Evolutionary conservation across 2,329 filamentous ascomycete species (phyloP).

Genomic region (Nothomitra cinnamomea): DNA sequence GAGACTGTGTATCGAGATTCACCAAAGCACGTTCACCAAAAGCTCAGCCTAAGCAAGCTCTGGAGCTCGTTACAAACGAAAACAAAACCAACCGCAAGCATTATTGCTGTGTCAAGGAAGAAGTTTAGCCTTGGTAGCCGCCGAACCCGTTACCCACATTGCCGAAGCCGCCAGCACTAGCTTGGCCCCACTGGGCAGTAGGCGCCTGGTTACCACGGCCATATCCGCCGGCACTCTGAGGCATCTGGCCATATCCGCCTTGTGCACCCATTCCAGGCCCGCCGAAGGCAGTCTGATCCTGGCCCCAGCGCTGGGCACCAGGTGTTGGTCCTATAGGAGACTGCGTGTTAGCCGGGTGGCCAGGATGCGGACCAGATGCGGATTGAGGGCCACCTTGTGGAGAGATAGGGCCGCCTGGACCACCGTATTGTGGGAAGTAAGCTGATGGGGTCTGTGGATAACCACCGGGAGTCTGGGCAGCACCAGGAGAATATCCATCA

Average conservation of each 20-base stretch:
- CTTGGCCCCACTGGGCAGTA: constrained; percentile 34
- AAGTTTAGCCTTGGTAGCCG: constrained; percentile 40
- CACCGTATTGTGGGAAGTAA: constrained; percentile 90
- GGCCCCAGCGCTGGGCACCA: constrained; percentile 37
- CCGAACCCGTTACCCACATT: constrained; percentile 28
- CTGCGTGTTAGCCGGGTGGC: constrained; percentile 21
- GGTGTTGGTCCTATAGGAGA: constrained; percentile 33
- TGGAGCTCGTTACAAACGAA: constrained; percentile 1
- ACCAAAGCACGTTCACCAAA: neutral
- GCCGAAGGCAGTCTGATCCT: constrained; percentile 38
- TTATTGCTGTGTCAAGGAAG: neutral
- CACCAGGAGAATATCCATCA: constrained; percentile 73
- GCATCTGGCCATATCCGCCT: constrained; percentile 40
- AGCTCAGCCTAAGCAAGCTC: neutral
- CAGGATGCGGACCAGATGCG: constrained; percentile 10
- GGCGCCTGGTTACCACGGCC: constrained; percentile 51
- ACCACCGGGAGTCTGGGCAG: constrained; percentile 47
- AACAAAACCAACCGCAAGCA: neutral
- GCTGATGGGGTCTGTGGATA: constrained; percentile 63
- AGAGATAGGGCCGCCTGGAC: constrained; percentile 45
- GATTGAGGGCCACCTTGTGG: constrained; percentile 30
- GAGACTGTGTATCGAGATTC: constrained; percentile 2
- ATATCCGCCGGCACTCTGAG: constrained; percentile 62
- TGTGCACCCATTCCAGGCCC: constrained; percentile 27
- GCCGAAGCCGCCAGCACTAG: constrained; percentile 22